phyloP scores from a whole-genome alignment of 768 basidiomycete species.

The Hortiboletus campestris region DNA sequence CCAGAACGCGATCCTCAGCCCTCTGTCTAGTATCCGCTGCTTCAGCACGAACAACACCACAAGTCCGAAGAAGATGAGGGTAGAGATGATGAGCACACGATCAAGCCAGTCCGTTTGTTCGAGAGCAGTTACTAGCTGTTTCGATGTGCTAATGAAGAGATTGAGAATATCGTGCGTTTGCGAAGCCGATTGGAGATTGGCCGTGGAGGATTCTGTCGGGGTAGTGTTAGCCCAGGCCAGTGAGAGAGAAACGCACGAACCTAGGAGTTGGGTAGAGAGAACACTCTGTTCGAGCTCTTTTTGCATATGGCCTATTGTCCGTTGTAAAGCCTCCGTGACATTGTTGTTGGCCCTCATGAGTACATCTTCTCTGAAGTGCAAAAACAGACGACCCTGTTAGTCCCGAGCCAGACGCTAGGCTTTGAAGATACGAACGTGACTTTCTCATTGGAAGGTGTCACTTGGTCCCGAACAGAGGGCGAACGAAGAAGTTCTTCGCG shows the following conservation, averaged over 20 bases:
- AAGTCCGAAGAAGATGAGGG: slow-evolving; percentile 78
- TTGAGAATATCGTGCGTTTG: slow-evolving; percentile 74
- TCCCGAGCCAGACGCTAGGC: neutral
- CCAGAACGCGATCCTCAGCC: slow-evolving; percentile 79
- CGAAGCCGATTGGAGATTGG: slow-evolving; percentile 71
- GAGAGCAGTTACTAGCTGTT: slow-evolving; percentile 80
- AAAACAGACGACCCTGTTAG: neutral
- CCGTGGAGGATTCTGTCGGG: slow-evolving; percentile 68
- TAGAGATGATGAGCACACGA: slow-evolving; percentile 78
- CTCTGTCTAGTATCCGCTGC: slow-evolving; percentile 78
- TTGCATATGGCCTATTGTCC: slow-evolving; percentile 86
- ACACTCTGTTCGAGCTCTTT: slow-evolving; percentile 89
- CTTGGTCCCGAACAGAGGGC: slow-evolving; percentile 48
- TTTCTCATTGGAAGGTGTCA: slow-evolving; percentile 48
- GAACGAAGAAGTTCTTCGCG: slow-evolving; percentile 69
- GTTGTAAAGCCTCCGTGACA: slow-evolving; percentile 83
- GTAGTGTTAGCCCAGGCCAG: neutral
- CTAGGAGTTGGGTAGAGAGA: slow-evolving; percentile 80
- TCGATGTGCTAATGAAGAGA: slow-evolving; percentile 72
- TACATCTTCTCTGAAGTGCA: slow-evolving; percentile 63
- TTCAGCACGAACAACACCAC: slow-evolving; percentile 87
- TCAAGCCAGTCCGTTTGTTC: slow-evolving; percentile 93
- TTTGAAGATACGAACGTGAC: slow-evolving; percentile 45
- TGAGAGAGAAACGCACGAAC: slow-evolving; percentile 36
- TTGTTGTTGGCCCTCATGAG: slow-evolving; percentile 88